Evolutionary conservation across 176 grass and related monocot genomes (phyloP).

Genomic region (Cenchrus purpureus): DNA sequence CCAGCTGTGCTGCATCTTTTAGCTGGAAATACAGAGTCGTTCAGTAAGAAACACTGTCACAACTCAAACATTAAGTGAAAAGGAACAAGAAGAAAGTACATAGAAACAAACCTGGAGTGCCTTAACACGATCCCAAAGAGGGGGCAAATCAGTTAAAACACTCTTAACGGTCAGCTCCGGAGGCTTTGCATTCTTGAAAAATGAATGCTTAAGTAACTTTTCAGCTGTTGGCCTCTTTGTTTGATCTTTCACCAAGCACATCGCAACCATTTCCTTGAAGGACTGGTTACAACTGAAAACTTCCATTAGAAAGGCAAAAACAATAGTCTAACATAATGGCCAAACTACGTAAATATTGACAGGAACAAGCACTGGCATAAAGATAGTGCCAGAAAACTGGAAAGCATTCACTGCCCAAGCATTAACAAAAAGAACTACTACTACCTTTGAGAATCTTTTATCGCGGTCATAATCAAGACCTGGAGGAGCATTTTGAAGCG

Average conservation of each 20-base stretch:
- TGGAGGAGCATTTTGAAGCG: conserved; percentile 96
- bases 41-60: conserved; percentile 22
- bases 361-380: conserved; percentile 52
- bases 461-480: conserved; percentile 99
- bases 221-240: conserved; percentile 97
- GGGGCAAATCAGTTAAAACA: conserved; percentile 85
- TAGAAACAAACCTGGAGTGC: conserved; percentile 74
- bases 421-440: conserved; percentile 56
- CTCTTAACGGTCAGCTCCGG: conserved; percentile 83
- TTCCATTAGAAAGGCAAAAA: conserved; percentile 51
- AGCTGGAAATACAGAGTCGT: conserved; percentile 61
- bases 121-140: conserved; percentile 95
- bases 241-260: conserved; percentile 99
- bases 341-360: conserved; percentile 57
- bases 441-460: conserved; percentile 97
- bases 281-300: conserved; percentile 83
- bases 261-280: conserved; percentile 99
- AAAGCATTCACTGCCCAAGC: conserved; percentile 20
- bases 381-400: conserved; percentile 57
- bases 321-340: conserved; percentile 42
- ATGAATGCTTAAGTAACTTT: conserved; percentile 94
- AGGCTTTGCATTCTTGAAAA: conserved; percentile 94
- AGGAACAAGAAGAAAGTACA: conserved; percentile 37
- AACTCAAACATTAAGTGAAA: conserved; percentile 23
- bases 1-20: conserved; percentile 97